Base-by-base conservation (phyloP, 179 eudicot species). In the Beta macrorhiza region DNA sequence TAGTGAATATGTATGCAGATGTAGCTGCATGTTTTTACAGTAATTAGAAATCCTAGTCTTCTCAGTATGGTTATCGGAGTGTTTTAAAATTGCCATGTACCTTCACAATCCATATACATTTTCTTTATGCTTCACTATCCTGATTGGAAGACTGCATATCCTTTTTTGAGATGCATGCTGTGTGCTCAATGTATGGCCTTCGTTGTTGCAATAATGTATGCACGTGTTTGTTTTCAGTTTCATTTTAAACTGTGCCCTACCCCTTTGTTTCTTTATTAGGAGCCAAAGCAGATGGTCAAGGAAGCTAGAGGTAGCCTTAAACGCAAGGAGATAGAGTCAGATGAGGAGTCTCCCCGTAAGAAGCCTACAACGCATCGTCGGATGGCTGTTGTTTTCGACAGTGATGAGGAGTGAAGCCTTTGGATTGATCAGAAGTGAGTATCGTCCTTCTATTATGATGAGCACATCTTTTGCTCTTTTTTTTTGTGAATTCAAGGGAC, bases 281-380 rank as follows among this genome's bases (percentile, higher is more conserved):
- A 87, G 83, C 94, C 93, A 59, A 87, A 83, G 87, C 95, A 83
- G 75, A 85, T 77, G 74, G 85, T 69, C 19, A 91, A 86, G 88
- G 93, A 83, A 57, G 86, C 91, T 1, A 84, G 90, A 83, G 80
- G 91, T 62, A 88, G 91, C 79, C 89, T 85, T 84, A 96, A 94
- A 85, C 92, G 97, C 52, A 94, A 92, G 83, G 98, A 81, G 81
- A 89, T 94, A 7, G 97, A 94, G 57, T 96, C 98, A 29, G 99
- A 96, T 76, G 97, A 92, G 85, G 99, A 96, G n/a, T 90, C 96
- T 83, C 93, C 97, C 64, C 96, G 87, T 47, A 88, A 89, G 82
- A 96, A 94, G 82, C 78, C 89, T 22, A 52, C 95, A 59, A 5
- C 92, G 20, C 98, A 91, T 82, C 91, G 98, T 12, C 86, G 98